A percentile compares a stretch with the other conserved stretches of the same genome.
These are phyloP conservation scores for Tubosaeta sp. DNA, from an alignment of 768 basidiomycete genomes.

Conservation along the genomic window DNA sequence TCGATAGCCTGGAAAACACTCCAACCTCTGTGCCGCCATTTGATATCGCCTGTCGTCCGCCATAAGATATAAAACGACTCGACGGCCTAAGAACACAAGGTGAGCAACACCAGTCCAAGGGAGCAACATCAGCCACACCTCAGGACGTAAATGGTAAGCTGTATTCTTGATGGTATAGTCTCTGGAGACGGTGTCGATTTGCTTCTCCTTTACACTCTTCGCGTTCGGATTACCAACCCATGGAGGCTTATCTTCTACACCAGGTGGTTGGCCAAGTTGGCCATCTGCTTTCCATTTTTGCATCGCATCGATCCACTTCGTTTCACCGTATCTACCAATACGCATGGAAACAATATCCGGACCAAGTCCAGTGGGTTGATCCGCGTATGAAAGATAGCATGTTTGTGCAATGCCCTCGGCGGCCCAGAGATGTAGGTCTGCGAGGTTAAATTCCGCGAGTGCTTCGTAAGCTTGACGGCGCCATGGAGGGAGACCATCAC, in stretches of 20 bases:
- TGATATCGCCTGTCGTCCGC: slow-evolving; percentile 60
- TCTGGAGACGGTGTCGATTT: slow-evolving; percentile 29
- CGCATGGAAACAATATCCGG: slow-evolving; percentile 51
- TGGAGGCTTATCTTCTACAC: slow-evolving; percentile 38
- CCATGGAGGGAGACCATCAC: slow-evolving; percentile 18
- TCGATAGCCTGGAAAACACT: slow-evolving; percentile 64
- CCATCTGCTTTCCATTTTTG: slow-evolving; percentile 47
- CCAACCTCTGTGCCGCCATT: slow-evolving; percentile 74
- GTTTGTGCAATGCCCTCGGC: slow-evolving; percentile 71
- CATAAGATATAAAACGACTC: slow-evolving; percentile 72
- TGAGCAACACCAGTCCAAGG: neutral
- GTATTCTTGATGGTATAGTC: slow-evolving; percentile 51
- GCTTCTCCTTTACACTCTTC: slow-evolving; percentile 13
- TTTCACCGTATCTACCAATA: slow-evolving; percentile 20
- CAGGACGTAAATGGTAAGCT: slow-evolving; percentile 62
- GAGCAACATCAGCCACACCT: slow-evolving; percentile 41
- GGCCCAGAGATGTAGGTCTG: slow-evolving; percentile 68
- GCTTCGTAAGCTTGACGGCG: slow-evolving; percentile 32
- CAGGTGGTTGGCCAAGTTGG: slow-evolving; percentile 47
- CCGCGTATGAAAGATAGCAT: slow-evolving; percentile 69
- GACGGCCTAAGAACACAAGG: slow-evolving; percentile 45
- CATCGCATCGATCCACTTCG: slow-evolving; percentile 32
- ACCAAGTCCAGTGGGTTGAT: slow-evolving; percentile 63
- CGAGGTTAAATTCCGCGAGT: slow-evolving; percentile 47
- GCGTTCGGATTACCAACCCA: slow-evolving; percentile 25